phyloP scores from a whole-genome alignment of 225 moss, liverwort and hornwort genomes.

The Climacium dendroides region DNA sequence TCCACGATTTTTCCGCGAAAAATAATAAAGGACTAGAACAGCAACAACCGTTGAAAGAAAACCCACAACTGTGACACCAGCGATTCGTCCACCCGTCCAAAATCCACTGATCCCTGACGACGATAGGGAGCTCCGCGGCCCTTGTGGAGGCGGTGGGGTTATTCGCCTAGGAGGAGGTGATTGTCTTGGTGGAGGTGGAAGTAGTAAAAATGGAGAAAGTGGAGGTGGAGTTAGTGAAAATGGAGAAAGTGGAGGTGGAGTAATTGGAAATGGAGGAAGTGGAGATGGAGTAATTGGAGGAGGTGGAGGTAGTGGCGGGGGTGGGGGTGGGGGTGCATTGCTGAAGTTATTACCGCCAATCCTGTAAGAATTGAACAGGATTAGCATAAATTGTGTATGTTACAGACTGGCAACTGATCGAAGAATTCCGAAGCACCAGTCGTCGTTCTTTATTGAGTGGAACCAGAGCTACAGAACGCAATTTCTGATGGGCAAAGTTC shows the following conservation, averaged over 20 bases:
- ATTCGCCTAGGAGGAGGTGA: slow-evolving; percentile 1
- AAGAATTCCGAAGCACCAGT: neutral
- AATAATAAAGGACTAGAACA: slow-evolving; percentile 1
- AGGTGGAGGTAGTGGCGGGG: slow-evolving; percentile 22
- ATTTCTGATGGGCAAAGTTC: neutral
- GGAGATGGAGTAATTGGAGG: no score
- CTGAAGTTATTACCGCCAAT: slow-evolving; percentile 47
- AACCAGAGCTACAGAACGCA: neutral
- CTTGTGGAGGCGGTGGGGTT: slow-evolving; percentile 4
- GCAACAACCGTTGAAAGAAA: slow-evolving; percentile 2
- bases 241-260: no score
- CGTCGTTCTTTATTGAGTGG: neutral
- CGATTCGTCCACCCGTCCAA: slow-evolving; percentile 34
- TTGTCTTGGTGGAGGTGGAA: slow-evolving; percentile 8
- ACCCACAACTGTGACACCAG: slow-evolving; percentile 15
- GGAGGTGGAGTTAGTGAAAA: neutral
- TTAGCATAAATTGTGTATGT: neutral
- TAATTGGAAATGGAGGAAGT: no score
- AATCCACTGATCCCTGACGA: neutral
- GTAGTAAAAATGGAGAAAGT: neutral
- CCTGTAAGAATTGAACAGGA: slow-evolving; percentile 7
- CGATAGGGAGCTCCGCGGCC: neutral
- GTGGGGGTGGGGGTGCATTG: slow-evolving; percentile 38
- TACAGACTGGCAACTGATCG: neutral
- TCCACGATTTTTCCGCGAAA: slow-evolving; percentile 18